Evolutionary conservation across 1,284 basidiomycete genomes (phyloP).

Genomic region (Gomphus sp.): DNA sequence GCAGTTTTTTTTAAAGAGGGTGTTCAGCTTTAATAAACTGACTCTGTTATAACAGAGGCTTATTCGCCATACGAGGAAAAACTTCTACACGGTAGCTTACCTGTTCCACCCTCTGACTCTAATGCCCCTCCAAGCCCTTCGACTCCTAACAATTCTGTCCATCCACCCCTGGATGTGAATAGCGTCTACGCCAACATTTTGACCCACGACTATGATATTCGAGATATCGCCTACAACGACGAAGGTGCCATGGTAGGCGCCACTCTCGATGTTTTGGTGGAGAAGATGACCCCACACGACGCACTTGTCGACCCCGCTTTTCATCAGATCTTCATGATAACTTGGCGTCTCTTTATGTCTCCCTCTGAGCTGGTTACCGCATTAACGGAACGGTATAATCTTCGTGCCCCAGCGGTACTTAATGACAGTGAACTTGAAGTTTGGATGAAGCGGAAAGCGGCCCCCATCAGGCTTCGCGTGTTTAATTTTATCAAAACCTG

Average conservation of each 20-base stretch:
- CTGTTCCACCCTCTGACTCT: conserved; percentile 26
- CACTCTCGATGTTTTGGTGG: conserved; percentile 80
- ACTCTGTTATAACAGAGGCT: not conserved
- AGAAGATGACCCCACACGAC: conserved; percentile 96
- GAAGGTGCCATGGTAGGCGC: conserved; percentile 90
- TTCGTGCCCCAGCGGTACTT: conserved; percentile 50
- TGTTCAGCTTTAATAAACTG: not conserved
- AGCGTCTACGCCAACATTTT: conserved; percentile 48
- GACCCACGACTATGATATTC: conserved; percentile 62
- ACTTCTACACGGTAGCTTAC: conserved; percentile 40
- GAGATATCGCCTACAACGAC: conserved; percentile 84
- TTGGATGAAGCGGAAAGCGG: conserved; percentile 82
- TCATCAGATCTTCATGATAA: conserved; percentile 86
- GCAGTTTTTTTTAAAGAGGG: not conserved
- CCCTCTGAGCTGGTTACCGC: conserved; percentile 70
- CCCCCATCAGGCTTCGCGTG: conserved; percentile 83
- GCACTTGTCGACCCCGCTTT: conserved; percentile 81
- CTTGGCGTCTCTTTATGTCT: conserved; percentile 89
- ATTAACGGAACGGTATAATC: conserved; percentile 76
- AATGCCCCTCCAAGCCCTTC: conserved; percentile 10
- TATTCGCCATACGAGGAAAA: conserved; percentile 39
- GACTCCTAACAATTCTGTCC: conserved; percentile 1
- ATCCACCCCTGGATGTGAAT: conserved; percentile 28
- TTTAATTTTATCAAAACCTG: conserved; percentile 90
- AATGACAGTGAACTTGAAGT: conserved; percentile 54